Conservation (phyloP, 2,329 filamentous ascomycete genomes). For the Zelopaecilomyces penicillatus region DNA sequence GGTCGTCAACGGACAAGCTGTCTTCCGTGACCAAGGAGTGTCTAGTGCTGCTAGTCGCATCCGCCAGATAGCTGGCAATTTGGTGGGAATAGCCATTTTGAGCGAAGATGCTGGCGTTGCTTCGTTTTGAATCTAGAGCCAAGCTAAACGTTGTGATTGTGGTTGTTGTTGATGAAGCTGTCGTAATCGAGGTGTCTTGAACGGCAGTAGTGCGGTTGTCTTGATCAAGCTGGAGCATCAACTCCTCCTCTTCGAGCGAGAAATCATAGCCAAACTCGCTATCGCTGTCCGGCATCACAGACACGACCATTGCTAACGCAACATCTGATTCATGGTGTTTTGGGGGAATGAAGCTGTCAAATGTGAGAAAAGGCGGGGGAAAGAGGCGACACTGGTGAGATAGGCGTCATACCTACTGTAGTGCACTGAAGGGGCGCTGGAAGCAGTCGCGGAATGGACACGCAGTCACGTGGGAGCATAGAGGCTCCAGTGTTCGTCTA, state of each 20-base stretch:
- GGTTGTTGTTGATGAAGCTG: background rate
- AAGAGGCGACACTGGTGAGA: no score
- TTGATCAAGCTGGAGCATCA: constrained; percentile 27
- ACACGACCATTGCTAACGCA: constrained; percentile 6
- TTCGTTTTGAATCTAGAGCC: no score
- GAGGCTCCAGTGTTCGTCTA: no score
- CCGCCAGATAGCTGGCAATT: no score
- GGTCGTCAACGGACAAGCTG: no score
- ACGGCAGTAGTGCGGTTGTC: constrained; percentile 5
- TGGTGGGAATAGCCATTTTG: no score
- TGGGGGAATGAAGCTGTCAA: background rate
- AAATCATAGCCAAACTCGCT: constrained; percentile 40
- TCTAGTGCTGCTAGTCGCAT: no score
- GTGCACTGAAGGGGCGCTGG: background rate
- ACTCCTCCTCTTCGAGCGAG: constrained; percentile 37
- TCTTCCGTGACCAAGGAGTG: no score
- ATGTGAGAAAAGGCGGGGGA: background rate
- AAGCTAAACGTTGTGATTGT: no score
- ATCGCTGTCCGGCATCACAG: constrained; percentile 22
- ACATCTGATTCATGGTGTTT: background rate
- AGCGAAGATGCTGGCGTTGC: no score
- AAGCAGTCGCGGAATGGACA: constrained; percentile 3
- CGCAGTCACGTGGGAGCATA: constrained; percentile 5
- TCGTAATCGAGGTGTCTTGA: constrained; percentile 1
- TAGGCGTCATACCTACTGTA: no score